Percentiles rank a stretch among this genome's conserved stretches.
Conservation (phyloP, 805 yeast genomes). For the Wickerhamiella shivajii region DNA sequence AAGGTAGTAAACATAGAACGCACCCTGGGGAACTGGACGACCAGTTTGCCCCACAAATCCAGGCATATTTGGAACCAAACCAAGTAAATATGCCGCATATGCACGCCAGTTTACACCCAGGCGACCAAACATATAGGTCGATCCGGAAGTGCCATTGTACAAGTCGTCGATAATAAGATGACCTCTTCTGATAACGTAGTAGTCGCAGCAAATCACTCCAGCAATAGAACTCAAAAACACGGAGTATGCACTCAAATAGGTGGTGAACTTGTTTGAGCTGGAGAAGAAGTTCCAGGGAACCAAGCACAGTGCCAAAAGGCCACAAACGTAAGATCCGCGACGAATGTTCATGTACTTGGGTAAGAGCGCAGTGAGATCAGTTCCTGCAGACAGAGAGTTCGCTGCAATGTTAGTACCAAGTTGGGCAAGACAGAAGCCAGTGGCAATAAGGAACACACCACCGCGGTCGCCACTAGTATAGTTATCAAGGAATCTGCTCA, state of each 20-base stretch:
- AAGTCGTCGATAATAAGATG: constrained; percentile 47
- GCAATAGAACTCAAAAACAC: constrained; percentile 74
- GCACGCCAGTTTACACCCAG: constrained; percentile 77
- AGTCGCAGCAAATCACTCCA: constrained; percentile 51
- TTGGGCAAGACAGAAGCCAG: constrained; percentile 44
- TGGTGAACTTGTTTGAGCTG: constrained; percentile 58
- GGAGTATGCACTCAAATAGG: constrained; percentile 66
- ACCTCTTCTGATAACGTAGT: constrained; percentile 62
- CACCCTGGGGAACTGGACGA: constrained; percentile 66
- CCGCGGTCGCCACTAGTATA: constrained; percentile 43
- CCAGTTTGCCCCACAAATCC: constrained; percentile 77
- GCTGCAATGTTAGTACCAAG: constrained; percentile 34
- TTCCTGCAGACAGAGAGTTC: constrained; percentile 36
- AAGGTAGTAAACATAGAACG: constrained; percentile 54
- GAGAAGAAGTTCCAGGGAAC: constrained; percentile 75
- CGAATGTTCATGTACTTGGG: constrained; percentile 43
- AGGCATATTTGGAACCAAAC: constrained; percentile 69
- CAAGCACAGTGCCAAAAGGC: constrained; percentile 52
- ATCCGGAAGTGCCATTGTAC: constrained; percentile 34
- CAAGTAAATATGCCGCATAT: constrained; percentile 61
- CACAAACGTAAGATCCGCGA: constrained; percentile 70
- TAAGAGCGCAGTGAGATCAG: constrained; percentile 33
- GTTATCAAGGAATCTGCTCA: constrained; percentile 39
- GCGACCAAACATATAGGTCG: constrained; percentile 43
- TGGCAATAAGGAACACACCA: constrained; percentile 62